Conservation (phyloP, 1,139 yeast species). For the Blastobotrys illinoisensis region DNA sequence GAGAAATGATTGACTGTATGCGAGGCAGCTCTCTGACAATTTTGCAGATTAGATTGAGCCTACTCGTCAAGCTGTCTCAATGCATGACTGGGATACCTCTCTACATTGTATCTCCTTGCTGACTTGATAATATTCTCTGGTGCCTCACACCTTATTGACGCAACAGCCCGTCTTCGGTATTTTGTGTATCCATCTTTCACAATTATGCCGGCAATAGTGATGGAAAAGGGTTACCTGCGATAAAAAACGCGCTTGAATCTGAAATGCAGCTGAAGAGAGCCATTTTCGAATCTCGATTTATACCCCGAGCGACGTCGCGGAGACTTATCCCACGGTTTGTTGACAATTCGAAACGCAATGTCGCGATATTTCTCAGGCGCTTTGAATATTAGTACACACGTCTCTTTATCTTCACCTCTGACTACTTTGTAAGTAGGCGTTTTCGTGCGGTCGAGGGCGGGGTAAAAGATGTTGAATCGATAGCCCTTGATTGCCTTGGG, state of each 20-base stretch:
- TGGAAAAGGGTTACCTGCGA: constrained; percentile 17
- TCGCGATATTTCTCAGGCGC: constrained; percentile 36
- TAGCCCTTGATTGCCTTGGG: constrained; percentile 38
- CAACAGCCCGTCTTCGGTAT: no score
- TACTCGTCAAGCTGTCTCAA: no score
- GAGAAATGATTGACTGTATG: no score
- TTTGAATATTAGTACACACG: constrained; percentile 31
- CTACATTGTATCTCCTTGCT: no score
- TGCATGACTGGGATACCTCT: no score
- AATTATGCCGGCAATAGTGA: no score
- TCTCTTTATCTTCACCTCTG: constrained; percentile 20
- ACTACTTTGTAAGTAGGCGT: constrained; percentile 33
- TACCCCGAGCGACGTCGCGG: constrained; percentile 29
- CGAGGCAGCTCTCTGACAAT: no score
- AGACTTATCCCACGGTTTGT: constrained; percentile 36
- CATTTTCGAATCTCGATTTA: constrained; percentile 32
- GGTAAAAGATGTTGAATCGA: constrained; percentile 35
- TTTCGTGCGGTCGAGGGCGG: constrained; percentile 24
- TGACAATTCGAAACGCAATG: constrained; percentile 34
- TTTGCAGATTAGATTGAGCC: no score
- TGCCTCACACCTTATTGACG: no score
- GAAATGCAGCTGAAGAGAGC: constrained; percentile 35
- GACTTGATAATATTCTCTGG: no score
- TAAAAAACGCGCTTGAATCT: constrained; percentile 31
- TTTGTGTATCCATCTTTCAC: no score